Evolutionary conservation across 805 yeast species (phyloP), one percentile per base, ranked within the genome.

Genomic region (Hemisphaericaspora nanyangensis): DNA sequence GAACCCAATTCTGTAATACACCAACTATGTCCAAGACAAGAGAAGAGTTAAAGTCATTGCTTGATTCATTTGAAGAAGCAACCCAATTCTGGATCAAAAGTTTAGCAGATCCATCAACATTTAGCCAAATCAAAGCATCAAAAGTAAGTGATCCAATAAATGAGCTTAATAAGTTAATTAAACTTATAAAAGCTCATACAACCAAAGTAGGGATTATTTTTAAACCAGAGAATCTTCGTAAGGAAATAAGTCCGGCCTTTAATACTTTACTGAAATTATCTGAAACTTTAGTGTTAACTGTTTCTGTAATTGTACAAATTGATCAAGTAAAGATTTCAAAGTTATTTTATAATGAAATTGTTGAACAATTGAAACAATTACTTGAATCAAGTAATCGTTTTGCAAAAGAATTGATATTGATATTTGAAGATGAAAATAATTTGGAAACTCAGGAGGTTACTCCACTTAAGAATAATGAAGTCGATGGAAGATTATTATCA

Each of bases 201-300:
- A 87, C 95, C 2, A 86, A 86, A 55, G 65, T 85, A 5, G 90
- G 89, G 1, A 71, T 83, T 19, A 75, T 82, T 0, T 83, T 79
- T 63, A 79, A 77, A 49, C 80, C 85, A 2, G 79, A 80, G 1
- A 70, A 76, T 31, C 43, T 67, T 18, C 37, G 37, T 17, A 54
- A 53, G 16, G 52, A 60, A 0, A 65, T 64, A 35, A 78, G 83
- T 1, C 77, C 82, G 2, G 80, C 82, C 0, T 65, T 56, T 44
- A 62, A 59, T 10, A 76, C 80, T 18, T 46, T 77, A 5, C 68
- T 67, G 40, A 76, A 76, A 27, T 54, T 71, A 4, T 63, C 75
- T 0, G 66, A 70, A 35, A 58, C 72, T 11, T 47, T 68, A n/a
- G 65, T 76, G 2, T 52, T 74, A 26, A 50, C 75, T 34, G 55